Percentiles rank a stretch among this genome's conserved stretches.
phyloP scores from a whole-genome alignment of 2,329 filamentous ascomycete species.

The Fusarium succisae region DNA sequence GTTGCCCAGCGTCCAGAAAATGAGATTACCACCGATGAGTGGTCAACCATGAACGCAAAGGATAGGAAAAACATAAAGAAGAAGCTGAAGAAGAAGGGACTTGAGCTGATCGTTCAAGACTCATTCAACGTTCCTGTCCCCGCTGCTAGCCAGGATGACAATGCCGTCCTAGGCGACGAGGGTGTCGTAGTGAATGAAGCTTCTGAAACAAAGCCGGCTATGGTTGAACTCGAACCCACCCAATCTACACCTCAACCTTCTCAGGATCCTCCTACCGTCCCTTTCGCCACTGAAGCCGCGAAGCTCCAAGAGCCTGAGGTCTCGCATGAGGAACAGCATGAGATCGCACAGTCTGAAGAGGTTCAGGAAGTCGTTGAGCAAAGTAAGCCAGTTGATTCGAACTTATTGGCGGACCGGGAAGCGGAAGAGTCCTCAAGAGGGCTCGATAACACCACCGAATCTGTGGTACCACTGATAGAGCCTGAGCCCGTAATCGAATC shows the following conservation, averaged over 20 bases:
- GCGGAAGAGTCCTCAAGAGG: not conserved
- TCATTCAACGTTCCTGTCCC: not conserved
- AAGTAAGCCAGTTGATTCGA: not conserved
- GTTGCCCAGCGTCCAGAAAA: slow-evolving; percentile 29
- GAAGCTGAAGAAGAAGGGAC: slow-evolving; percentile 36
- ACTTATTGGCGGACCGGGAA: not conserved
- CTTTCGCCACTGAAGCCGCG: not conserved
- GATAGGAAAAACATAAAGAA: slow-evolving; percentile 41
- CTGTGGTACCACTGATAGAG: slow-evolving; percentile 10
- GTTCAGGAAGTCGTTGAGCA: not conserved
- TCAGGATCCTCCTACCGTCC: not conserved
- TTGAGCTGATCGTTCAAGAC: slow-evolving; percentile 31
- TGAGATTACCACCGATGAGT: slow-evolving; percentile 37
- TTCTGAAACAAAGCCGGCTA: not conserved
- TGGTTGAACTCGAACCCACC: not conserved
- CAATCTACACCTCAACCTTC: not conserved
- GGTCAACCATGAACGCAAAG: slow-evolving; percentile 30
- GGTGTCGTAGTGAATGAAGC: not conserved
- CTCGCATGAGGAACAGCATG: not conserved
- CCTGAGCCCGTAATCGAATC: not conserved
- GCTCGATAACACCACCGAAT: not conserved
- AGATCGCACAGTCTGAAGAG: not conserved
- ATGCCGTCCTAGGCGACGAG: not conserved
- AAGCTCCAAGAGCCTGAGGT: not conserved
- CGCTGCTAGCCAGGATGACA: not conserved